phyloP scores from a whole-genome alignment of 495 filamentous ascomycete genomes.

The Poronia punctata region DNA sequence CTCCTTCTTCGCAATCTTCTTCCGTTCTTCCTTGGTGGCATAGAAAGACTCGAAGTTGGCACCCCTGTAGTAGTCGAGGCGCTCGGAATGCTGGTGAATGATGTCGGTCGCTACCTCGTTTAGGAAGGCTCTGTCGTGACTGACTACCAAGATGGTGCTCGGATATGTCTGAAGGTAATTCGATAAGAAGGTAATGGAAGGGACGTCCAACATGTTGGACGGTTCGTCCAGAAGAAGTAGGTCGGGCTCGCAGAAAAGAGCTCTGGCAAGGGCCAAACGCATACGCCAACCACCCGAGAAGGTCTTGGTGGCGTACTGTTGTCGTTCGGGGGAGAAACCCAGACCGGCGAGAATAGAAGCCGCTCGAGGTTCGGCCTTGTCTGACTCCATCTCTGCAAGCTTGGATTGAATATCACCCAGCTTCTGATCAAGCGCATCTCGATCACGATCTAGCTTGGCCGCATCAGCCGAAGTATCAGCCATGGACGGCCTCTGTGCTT shows the following conservation, averaged over 20 bases:
- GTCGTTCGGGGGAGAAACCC: constrained; percentile 89
- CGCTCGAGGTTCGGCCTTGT: constrained; percentile 92
- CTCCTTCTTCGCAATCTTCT: constrained; percentile 93
- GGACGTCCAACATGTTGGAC: constrained; percentile 99
- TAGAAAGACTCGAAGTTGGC: constrained; percentile 99
- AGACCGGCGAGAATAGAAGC: constrained; percentile 95
- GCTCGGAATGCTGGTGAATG: constrained; percentile 94
- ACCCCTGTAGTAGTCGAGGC: constrained; percentile 97
- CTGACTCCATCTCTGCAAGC: constrained; percentile 96
- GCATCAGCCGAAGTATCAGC: constrained; percentile 85
- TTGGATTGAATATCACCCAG: constrained; percentile 87
- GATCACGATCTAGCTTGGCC: constrained; percentile 70
- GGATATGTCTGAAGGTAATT: constrained; percentile 94
- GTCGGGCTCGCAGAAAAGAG: constrained; percentile 97
- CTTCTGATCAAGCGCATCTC: constrained; percentile 83
- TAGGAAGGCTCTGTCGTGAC: constrained; percentile 97
- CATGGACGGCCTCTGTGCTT: constrained; percentile 68
- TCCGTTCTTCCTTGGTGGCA: constrained; percentile 90
- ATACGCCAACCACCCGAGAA: constrained; percentile 99
- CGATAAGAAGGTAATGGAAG: constrained; percentile 97
- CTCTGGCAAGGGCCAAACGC: constrained; percentile 89
- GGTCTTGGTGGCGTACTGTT: constrained; percentile 89
- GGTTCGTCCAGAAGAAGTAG: constrained; percentile 95
- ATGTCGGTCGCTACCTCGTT: constrained; percentile 99
- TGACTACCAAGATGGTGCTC: constrained; percentile 92